Conservation (phyloP, 352 stramenopile species). For the Pythium phragmiticola region DNA sequence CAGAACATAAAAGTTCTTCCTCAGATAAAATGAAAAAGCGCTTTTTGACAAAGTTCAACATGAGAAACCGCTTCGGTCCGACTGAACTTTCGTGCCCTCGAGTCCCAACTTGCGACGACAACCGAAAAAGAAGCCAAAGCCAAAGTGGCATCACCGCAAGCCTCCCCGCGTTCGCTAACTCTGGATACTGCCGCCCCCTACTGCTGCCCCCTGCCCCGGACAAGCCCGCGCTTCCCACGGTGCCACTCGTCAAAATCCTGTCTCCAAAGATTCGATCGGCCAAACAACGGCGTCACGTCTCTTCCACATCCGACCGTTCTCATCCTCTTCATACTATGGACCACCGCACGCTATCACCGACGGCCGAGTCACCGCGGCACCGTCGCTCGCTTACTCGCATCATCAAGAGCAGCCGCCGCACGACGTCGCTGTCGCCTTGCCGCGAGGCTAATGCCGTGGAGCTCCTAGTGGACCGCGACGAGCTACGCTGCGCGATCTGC, state of each 20-base stretch:
- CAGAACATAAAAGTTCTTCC: neutral
- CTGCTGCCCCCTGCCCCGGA: too few relatives aligned
- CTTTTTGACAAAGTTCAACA: constrained; percentile 10
- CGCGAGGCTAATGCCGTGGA: neutral
- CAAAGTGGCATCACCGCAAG: too few relatives aligned
- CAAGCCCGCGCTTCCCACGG: too few relatives aligned
- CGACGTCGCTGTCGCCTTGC: constrained; percentile 23
- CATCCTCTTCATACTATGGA: neutral
- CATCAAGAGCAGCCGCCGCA: constrained; percentile 5
- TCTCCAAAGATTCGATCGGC: neutral
- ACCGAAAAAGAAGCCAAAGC: constrained; percentile 3
- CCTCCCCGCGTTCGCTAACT: too few relatives aligned
- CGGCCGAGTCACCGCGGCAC: neutral
- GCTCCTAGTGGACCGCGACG: constrained; percentile 32
- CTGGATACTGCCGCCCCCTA: too few relatives aligned
- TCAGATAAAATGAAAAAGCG: constrained; percentile 7
- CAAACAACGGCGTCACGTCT: neutral
- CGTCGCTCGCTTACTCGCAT: neutral
- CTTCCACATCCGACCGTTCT: neutral
- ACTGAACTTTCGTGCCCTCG: constrained; percentile 5
- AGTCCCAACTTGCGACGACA: neutral
- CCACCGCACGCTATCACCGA: neutral
- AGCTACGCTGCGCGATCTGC: constrained; percentile 74
- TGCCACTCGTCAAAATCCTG: too few relatives aligned
- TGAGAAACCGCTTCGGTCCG: neutral